These are phyloP conservation scores for Rhizopogon vesiculosus DNA, from an alignment of 768 basidiomycete genomes.

Conservation along the genomic window DNA sequence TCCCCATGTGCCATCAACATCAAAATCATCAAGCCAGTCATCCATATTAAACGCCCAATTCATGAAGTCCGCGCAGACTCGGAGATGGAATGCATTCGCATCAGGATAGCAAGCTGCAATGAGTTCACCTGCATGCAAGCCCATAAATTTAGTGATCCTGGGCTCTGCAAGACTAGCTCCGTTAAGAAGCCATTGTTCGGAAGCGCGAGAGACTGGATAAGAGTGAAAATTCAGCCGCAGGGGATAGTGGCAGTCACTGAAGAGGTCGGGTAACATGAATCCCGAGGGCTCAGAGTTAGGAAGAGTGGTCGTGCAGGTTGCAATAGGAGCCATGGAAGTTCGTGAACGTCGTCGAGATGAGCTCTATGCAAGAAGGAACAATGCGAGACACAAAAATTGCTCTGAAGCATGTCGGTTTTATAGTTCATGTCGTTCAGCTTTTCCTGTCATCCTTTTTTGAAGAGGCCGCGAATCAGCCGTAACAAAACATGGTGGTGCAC, in stretches of 20 bases:
- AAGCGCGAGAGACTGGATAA: not conserved
- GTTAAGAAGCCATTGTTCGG: slow-evolving; percentile 2
- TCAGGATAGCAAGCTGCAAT: slow-evolving; percentile 62
- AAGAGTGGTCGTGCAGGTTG: slow-evolving; percentile 12
- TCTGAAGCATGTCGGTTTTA: too few species aligned
- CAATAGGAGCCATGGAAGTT: slow-evolving; percentile 26
- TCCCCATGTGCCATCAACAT: slow-evolving; percentile 23
- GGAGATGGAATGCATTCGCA: slow-evolving; percentile 50
- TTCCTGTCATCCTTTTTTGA: too few species aligned
- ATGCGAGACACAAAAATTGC: too few species aligned
- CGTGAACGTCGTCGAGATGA: too few species aligned
- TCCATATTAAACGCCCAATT: slow-evolving; percentile 38
- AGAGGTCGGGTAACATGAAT: slow-evolving; percentile 36
- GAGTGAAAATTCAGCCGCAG: not conserved
- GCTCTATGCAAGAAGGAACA: too few species aligned
- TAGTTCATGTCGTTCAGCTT: too few species aligned
- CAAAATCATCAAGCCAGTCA: slow-evolving; percentile 37
- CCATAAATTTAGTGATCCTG: slow-evolving; percentile 37
- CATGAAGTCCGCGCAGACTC: slow-evolving; percentile 67
- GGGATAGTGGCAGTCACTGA: not conserved
- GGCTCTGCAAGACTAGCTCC: slow-evolving; percentile 26
- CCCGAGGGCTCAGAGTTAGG: slow-evolving; percentile 5
- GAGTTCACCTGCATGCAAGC: slow-evolving; percentile 62
- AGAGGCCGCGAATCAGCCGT: too few species aligned
- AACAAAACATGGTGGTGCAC: too few species aligned